A percentile compares a stretch with the other conserved stretches of the same genome.
phyloP scores from a whole-genome alignment of 306 rosid species.

The Gastrolobium bilobum region DNA sequence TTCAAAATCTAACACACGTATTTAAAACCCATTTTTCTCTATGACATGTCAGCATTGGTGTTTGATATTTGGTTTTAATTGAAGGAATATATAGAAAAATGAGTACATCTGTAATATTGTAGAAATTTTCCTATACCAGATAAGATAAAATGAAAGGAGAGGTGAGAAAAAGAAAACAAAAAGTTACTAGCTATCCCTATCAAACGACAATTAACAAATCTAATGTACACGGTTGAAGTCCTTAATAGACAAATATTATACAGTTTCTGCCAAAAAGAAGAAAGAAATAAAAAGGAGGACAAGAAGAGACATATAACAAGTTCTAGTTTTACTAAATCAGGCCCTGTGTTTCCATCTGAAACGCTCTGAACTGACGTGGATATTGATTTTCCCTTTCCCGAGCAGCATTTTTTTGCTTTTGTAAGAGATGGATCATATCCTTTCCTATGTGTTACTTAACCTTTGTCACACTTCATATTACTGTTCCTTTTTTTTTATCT shows the following conservation, averaged over 20 bases:
- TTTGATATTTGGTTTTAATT: no score
- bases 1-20: no score
- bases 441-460: not conserved
- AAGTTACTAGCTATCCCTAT: no score
- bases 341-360: conserved; percentile 14
- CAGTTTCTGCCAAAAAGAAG: conserved; percentile 2
- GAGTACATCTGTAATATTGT: no score
- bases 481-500: not conserved
- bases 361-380: not conserved
- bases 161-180: not conserved
- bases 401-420: not conserved
- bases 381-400: conserved; percentile 18
- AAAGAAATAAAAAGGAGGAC: not conserved
- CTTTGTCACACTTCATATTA: not conserved
- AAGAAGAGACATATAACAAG: conserved; percentile 8
- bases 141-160: no score
- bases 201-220: conserved; percentile 22
- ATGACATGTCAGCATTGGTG: no score
- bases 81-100: no score
- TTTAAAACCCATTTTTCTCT: no score
- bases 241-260: not conserved
- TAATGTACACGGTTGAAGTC: not conserved
- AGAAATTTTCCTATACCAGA: no score
- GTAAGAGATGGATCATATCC: not conserved
- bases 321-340: conserved; percentile 5